Percentiles rank a stretch among this genome's conserved stretches.
Evolutionary conservation across 2,329 filamentous ascomycete species (phyloP).

Genomic region (Xylaria polymorpha): DNA sequence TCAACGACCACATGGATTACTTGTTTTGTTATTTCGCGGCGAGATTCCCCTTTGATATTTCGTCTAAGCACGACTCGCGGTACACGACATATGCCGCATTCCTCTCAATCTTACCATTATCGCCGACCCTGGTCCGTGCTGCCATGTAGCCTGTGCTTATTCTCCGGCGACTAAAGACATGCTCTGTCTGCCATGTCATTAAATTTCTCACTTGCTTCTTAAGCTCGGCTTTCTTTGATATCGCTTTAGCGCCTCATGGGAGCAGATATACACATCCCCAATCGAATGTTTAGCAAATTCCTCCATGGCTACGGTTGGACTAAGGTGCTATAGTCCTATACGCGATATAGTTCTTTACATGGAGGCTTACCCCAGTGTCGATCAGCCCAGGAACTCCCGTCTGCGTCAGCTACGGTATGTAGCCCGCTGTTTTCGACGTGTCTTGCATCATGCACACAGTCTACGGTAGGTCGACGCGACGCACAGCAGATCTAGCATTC

Average conservation of each 20-base stretch:
- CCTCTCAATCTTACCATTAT: slow-evolving; percentile 24
- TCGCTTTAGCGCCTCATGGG: neutral
- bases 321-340: neutral
- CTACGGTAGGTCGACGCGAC: slow-evolving; percentile 8
- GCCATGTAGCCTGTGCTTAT: neutral
- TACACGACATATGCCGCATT: slow-evolving; percentile 19
- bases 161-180: neutral
- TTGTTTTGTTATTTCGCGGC: neutral
- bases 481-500: slow-evolving; percentile 18
- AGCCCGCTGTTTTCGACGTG: slow-evolving; percentile 8
- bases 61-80: neutral
- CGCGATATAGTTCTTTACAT: neutral
- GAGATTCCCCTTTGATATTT: slow-evolving; percentile 7
- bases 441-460: slow-evolving; percentile 32
- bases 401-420: slow-evolving; percentile 13
- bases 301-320: too few species aligned
- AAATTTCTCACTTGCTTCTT: neutral
- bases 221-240: neutral
- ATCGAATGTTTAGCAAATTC: neutral
- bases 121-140: slow-evolving; percentile 1
- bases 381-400: slow-evolving; percentile 7
- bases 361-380: neutral
- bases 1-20: slow-evolving; percentile 3
- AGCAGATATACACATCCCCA: neutral
- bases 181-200: neutral